Base-by-base conservation (phyloP, 345 rosid genomes). In the Moricandia moricandioides region DNA sequence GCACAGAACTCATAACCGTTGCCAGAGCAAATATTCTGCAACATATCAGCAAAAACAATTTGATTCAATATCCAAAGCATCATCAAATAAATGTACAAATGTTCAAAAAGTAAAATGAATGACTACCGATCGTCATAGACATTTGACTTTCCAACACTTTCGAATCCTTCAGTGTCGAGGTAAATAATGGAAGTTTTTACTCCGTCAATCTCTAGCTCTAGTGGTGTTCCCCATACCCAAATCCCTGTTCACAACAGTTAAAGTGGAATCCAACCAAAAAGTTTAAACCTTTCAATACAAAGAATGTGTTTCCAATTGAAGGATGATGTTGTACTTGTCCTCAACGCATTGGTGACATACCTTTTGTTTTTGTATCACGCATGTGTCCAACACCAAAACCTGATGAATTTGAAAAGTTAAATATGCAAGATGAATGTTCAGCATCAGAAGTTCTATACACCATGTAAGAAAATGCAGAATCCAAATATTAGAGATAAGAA, bases 311-410 rank as follows among this genome's bases (percentile, higher is more conserved):
- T 10, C 1, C 55, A 67, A 52, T 4, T 21, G 12, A 4, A 58
- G 57, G 45, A 78, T 47, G 49, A 18, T 13, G 27, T 9, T 66
- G 0, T 49, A 24, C 73, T 9, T 66, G 0, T 49, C 31, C 73
- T 47, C 17, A 34, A 8, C 8, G 59, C 16, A 72, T n/a, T 31
- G 16, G 57, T 49, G 70, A 1, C 43, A 64, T 84, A 92, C 99
- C 99, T 85, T 95, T 95, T 37, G 99, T 95, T 84, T 92, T 92
- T 70, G 99, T 95, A 77, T 95, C 99, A 76, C 99, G 99, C 99
- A 95, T 92, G 83, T 95, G 99, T 35, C 99, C 99, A 80, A 95
- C 99, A 67, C 99, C 99, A 86, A 95, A 95, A 52, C 99, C 99
- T 95, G 88, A 57, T 31, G 73, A 13, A 31, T 27, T 40, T 54